Evolutionary conservation across 2,329 filamentous ascomycete genomes (phyloP).

Genomic region (Endocalyx cinctus): DNA sequence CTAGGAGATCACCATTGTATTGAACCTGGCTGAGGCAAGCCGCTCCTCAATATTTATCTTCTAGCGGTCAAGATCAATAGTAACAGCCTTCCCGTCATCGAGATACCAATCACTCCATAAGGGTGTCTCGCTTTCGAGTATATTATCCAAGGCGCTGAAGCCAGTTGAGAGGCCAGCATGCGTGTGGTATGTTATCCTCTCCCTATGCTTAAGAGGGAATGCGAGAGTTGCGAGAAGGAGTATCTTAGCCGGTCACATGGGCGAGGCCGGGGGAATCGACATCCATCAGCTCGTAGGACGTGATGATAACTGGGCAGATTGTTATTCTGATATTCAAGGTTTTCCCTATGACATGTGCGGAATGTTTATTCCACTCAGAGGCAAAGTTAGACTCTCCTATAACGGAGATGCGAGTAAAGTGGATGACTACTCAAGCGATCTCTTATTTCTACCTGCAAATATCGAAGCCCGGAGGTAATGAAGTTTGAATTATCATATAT

Average conservation of each 20-base stretch:
- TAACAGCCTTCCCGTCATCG: slow-evolving; percentile 58
- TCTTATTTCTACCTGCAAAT: no score
- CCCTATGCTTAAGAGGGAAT: slow-evolving; percentile 70
- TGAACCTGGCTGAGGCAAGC: slow-evolving; percentile 77
- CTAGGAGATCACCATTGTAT: slow-evolving; percentile 84
- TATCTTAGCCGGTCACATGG: slow-evolving; percentile 78
- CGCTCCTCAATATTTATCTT: slow-evolving; percentile 89
- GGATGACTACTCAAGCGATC: slow-evolving; percentile 14
- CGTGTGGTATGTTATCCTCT: slow-evolving; percentile 91
- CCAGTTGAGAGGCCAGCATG: slow-evolving; percentile 88
- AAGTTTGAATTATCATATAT: no score
- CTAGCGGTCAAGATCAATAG: slow-evolving; percentile 85
- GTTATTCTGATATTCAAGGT: slow-evolving; percentile 42
- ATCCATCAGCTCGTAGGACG: slow-evolving; percentile 52
- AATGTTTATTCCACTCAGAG: slow-evolving; percentile 43
- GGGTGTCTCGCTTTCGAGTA: slow-evolving; percentile 98
- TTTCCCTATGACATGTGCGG: slow-evolving; percentile 59
- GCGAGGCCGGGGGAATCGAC: slow-evolving; percentile 56
- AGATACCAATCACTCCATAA: slow-evolving; percentile 65
- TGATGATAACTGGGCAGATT: slow-evolving; percentile 58
- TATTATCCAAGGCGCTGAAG: slow-evolving; percentile 86
- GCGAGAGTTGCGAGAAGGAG: slow-evolving; percentile 69
- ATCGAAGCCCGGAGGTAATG: no score
- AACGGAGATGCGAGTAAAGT: slow-evolving; percentile 29
- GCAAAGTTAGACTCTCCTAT: slow-evolving; percentile 41